Evolutionary conservation across 1,284 basidiomycete species (phyloP).

Genomic region (Ganoderma meredithae): DNA sequence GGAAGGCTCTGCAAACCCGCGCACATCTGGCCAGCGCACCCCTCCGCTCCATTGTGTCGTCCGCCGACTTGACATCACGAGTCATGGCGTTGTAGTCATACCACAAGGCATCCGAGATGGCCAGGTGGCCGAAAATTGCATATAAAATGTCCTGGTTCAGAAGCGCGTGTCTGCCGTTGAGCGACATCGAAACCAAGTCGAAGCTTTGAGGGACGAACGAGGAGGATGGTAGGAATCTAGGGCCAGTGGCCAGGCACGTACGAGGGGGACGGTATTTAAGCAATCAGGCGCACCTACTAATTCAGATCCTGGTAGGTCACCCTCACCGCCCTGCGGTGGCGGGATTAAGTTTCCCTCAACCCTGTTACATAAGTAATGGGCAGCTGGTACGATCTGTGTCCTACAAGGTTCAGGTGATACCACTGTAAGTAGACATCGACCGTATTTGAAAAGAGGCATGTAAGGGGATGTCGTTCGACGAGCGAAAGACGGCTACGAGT

Average conservation of each 20-base stretch:
- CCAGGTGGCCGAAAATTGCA: conserved; percentile 7
- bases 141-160: conserved; percentile 17
- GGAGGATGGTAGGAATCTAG: not conserved
- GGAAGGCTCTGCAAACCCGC: conserved; percentile 14
- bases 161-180: not conserved
- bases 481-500: not conserved
- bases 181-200: not conserved
- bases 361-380: not conserved
- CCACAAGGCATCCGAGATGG: not conserved
- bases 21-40: conserved; percentile 7
- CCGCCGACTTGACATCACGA: not conserved
- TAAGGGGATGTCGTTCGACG: not conserved
- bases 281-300: not conserved
- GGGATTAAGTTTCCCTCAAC: not conserved
- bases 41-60: not conserved
- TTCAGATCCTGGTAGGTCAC: not conserved
- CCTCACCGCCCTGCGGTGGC: not conserved
- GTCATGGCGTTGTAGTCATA: conserved; percentile 3
- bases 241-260: not conserved
- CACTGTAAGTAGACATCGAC: not conserved
- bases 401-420: not conserved
- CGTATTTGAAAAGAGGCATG: not conserved
- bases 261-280: not conserved
- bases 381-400: not conserved
- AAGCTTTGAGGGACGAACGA: not conserved